Evolutionary conservation across 768 basidiomycete species (phyloP).

Genomic region (Trametes punicea): DNA sequence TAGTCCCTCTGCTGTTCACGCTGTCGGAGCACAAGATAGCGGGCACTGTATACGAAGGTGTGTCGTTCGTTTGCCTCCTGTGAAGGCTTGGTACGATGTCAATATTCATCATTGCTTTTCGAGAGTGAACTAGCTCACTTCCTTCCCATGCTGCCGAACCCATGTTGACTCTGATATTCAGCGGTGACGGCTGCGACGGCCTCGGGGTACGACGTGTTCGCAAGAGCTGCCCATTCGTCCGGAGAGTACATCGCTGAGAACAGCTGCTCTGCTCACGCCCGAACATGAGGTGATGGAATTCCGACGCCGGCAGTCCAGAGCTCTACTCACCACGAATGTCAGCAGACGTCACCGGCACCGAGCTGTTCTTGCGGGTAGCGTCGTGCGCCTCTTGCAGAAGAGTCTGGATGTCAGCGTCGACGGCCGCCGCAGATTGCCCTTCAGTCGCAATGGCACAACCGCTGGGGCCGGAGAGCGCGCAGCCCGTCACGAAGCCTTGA

Average conservation of each 20-base stretch:
- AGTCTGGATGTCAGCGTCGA: constrained; percentile 1
- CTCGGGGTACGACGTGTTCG: constrained; percentile 3
- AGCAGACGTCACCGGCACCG: constrained; percentile 6
- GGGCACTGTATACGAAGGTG: neutral
- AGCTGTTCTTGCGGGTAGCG: constrained; percentile 1
- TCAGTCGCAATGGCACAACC: constrained; percentile 3
- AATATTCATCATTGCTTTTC: neutral
- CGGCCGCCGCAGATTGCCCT: neutral
- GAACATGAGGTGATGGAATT: neutral
- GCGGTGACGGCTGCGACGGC: neutral
- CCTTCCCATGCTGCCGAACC: neutral
- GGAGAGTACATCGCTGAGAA: neutral
- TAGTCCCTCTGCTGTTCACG: neutral
- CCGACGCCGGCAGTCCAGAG: too few relatives aligned
- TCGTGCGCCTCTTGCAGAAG: constrained; percentile 1
- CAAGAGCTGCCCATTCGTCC: neutral
- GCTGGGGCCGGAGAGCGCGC: constrained; percentile 4
- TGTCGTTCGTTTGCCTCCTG: neutral
- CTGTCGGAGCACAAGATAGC: constrained; percentile 13
- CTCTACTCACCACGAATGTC: constrained; percentile 1
- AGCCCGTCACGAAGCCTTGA: constrained; percentile 3
- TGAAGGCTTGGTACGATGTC: neutral
- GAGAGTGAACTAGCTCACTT: neutral
- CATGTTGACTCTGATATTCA: neutral
- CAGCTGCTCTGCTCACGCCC: neutral